Percentiles rank a stretch among this genome's conserved stretches.
Evolutionary conservation across 306 rosid genomes (phyloP).

Genomic region (Vigna unguiculata): DNA sequence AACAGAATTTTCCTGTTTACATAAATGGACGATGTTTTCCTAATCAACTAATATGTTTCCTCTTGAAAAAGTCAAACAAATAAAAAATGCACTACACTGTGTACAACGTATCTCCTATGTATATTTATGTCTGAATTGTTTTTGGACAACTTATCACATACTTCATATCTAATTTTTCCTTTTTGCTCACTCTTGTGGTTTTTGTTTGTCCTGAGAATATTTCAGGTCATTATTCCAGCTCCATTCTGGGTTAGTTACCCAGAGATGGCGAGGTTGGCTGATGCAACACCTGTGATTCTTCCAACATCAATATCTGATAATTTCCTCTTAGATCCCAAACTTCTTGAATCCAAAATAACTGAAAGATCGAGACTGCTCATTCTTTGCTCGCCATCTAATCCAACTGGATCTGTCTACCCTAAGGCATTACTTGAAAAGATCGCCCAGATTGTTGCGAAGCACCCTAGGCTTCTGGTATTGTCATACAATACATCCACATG

Average conservation of each 20-base stretch:
- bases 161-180: background rate
- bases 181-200: constrained; percentile 9
- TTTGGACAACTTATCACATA: background rate
- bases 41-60: background rate
- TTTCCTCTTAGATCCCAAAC: constrained; percentile 84
- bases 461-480: constrained; percentile 96
- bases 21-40: background rate
- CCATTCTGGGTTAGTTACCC: constrained; percentile 99
- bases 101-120: background rate
- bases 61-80: constrained; percentile 6
- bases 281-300: constrained; percentile 93
- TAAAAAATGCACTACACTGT: constrained; percentile 21
- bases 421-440: constrained; percentile 82
- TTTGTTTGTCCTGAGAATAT: constrained; percentile 27
- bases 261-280: constrained; percentile 94
- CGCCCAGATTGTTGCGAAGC: constrained; percentile 84
- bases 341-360: constrained; percentile 75
- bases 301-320: constrained; percentile 67
- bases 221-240: constrained; percentile 94
- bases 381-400: constrained; percentile 96
- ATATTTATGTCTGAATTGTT: background rate
- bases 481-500: constrained; percentile 29
- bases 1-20: background rate
- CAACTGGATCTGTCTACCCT: constrained; percentile 97
- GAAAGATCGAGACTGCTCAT: constrained; percentile 82